A percentile compares a stretch with the other conserved stretches of the same genome.
These are phyloP conservation scores for Dacryopinax primogenitus DNA, from an alignment of 768 basidiomycete species.

Conservation along the genomic window DNA sequence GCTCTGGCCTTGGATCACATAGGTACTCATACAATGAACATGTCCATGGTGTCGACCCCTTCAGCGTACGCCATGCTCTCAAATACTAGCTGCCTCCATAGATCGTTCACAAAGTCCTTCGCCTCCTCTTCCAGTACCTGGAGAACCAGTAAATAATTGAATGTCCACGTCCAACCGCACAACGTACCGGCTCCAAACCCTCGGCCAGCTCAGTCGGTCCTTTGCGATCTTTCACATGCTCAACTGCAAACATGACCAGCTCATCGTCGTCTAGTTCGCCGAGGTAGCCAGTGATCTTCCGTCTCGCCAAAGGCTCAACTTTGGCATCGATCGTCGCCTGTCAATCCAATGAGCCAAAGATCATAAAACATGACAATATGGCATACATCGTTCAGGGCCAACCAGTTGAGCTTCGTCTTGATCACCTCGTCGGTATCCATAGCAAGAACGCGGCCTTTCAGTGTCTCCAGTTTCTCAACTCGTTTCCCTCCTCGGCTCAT, in stretches of 20 bases:
- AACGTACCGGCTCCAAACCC: constrained; percentile 76
- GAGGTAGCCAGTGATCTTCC: constrained; percentile 72
- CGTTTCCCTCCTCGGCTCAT: constrained; percentile 69
- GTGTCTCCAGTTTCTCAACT: constrained; percentile 65
- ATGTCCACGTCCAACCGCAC: neutral
- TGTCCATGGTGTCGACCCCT: constrained; percentile 72
- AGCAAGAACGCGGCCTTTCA: constrained; percentile 53
- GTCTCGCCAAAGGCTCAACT: constrained; percentile 70
- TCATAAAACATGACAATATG: neutral
- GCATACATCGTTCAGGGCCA: constrained; percentile 74
- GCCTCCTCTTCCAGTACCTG: constrained; percentile 93
- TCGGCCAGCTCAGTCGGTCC: constrained; percentile 73
- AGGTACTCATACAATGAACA: constrained; percentile 40
- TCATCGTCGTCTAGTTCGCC: constrained; percentile 91
- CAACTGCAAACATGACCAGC: constrained; percentile 83
- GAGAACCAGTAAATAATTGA: neutral
- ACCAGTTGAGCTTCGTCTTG: constrained; percentile 82
- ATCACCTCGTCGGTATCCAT: constrained; percentile 64
- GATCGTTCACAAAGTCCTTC: constrained; percentile 52
- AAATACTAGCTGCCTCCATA: constrained; percentile 90
- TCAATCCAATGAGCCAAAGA: neutral
- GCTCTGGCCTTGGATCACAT: neutral
- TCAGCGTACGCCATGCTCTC: constrained; percentile 90
- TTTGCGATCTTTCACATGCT: constrained; percentile 86
- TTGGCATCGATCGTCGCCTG: constrained; percentile 74